Base-by-base conservation (phyloP, 2,329 filamentous ascomycete species). In the Periconia sp. region DNA sequence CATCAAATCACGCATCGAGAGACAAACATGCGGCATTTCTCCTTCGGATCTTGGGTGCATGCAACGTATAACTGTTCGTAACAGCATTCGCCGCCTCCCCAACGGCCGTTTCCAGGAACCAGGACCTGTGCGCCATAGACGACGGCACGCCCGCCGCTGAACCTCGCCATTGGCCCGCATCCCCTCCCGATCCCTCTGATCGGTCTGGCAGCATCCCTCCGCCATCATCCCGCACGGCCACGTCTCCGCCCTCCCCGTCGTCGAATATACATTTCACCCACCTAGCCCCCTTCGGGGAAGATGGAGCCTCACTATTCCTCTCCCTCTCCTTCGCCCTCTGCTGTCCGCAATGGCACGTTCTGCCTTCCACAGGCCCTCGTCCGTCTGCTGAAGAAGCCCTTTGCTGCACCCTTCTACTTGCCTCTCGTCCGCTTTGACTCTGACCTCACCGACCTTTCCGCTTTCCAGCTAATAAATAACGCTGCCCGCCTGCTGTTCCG, bases 301-400 rank as follows among this genome's bases (percentile, higher is more conserved):
- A 74, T 74, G 71, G 66, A 72, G 61, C 63, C 67, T 66, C 62
- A 73, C 71, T 72, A 37, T 37, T 37, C 69, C 68, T 27, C 23
- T 27, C 68, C 69, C 68, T 27, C 23, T 27, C 68, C 57, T 55
- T 56, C 58, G 56, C 51, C 56, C 55, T 49, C 57, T 13, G 18
- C 31, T n/a, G 20, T 62, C 58, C 62, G 64, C 41, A 59, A 64
- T 68, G 68, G 66, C 65, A 68, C 68, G 66, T 68, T 68, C 57
- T 64, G 57, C 53, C 62, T 72, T 66, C 69, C 70, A 70, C 68
- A 71, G 66, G 65, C 69, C 63, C 62, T 73, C 58, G 51, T 72
- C 59, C 56, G 65, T 57, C 58, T 72, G 60, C 60, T 73, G 50
- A 66, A 54, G 54, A 56, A 61, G 42, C 57, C 56, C 56, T 55